phyloP scores from a whole-genome alignment of 805 yeast species.

The Yarrowia sp. region DNA sequence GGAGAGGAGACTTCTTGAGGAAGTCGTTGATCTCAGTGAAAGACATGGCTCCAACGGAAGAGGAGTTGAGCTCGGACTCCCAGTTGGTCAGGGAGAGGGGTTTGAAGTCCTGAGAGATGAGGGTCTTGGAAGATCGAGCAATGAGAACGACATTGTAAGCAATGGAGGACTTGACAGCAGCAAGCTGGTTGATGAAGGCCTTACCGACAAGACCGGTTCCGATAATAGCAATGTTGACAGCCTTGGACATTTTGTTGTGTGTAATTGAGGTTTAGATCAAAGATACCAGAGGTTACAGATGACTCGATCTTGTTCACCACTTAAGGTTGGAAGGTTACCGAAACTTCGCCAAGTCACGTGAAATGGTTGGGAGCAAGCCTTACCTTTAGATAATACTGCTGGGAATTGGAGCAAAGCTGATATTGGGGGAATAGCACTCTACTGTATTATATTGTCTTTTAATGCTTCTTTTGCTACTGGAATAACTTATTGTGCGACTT shows the following conservation, averaged over 20 bases:
- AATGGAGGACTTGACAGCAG: constrained; percentile 47
- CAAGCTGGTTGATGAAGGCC: constrained; percentile 80
- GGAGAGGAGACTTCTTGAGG: constrained; percentile 62
- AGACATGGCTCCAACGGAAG: constrained; percentile 50
- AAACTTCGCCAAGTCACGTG: constrained; percentile 40
- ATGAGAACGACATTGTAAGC: constrained; percentile 78
- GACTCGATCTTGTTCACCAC: not conserved
- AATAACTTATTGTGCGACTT: too few species aligned
- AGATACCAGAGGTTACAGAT: not conserved
- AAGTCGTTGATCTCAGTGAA: constrained; percentile 57
- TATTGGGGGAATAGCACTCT: too few species aligned
- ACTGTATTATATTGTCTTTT: too few species aligned
- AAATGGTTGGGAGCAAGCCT: constrained; percentile 2
- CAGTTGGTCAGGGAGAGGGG: constrained; percentile 66
- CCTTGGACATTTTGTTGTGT: constrained; percentile 16
- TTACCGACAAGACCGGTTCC: constrained; percentile 94
- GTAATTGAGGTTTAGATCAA: constrained; percentile 2
- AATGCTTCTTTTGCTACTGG: too few species aligned
- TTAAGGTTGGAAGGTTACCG: constrained; percentile 1
- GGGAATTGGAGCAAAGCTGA: too few species aligned
- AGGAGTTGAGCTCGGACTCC: constrained; percentile 47
- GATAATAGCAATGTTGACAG: constrained; percentile 26
- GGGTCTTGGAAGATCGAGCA: constrained; percentile 69
- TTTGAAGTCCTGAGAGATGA: constrained; percentile 62
- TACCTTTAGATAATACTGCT: too few species aligned